Conservation (phyloP, 2,329 filamentous ascomycete species). For the Mycosphaerella sp. region DNA sequence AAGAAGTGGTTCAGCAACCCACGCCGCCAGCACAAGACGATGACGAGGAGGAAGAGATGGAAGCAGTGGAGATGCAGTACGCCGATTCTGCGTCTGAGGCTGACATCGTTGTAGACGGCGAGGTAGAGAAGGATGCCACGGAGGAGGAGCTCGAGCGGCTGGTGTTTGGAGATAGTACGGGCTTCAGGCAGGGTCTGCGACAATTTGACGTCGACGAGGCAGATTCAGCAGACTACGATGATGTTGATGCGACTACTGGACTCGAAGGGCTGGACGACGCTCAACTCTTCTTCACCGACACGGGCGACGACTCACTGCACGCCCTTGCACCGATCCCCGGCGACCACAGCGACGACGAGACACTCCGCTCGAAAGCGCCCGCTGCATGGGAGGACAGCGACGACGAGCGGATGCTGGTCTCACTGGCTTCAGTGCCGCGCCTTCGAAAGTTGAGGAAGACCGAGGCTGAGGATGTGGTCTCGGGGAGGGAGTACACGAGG, state of each 20-base stretch:
- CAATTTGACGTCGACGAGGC: slow-evolving; percentile 43
- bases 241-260: slow-evolving; percentile 17
- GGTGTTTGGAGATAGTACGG: slow-evolving; percentile 80
- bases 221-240: slow-evolving; percentile 41
- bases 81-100: slow-evolving; percentile 29
- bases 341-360: slow-evolving; percentile 40
- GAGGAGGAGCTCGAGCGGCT: slow-evolving; percentile 57
- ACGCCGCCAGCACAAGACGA: slow-evolving; percentile 19
- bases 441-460: slow-evolving; percentile 76
- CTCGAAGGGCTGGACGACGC: slow-evolving; percentile 67
- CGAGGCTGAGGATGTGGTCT: slow-evolving; percentile 80
- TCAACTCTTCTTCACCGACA: slow-evolving; percentile 80
- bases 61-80: slow-evolving; percentile 9
- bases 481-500: slow-evolving; percentile 75
- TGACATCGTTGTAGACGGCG: slow-evolving; percentile 28
- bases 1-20: slow-evolving; percentile 19
- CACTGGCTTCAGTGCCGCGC: slow-evolving; percentile 66
- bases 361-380: slow-evolving; percentile 37
- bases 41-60: slow-evolving; percentile 20
- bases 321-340: slow-evolving; percentile 35
- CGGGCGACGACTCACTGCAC: slow-evolving; percentile 44
- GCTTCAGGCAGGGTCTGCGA: slow-evolving; percentile 71
- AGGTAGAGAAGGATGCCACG: slow-evolving; percentile 28
- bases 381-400: slow-evolving; percentile 92
- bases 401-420: slow-evolving; percentile 80